Evolutionary conservation across 805 yeast species (phyloP), one percentile per base, ranked within the genome.

Genomic region (Saturnispora halmiae): DNA sequence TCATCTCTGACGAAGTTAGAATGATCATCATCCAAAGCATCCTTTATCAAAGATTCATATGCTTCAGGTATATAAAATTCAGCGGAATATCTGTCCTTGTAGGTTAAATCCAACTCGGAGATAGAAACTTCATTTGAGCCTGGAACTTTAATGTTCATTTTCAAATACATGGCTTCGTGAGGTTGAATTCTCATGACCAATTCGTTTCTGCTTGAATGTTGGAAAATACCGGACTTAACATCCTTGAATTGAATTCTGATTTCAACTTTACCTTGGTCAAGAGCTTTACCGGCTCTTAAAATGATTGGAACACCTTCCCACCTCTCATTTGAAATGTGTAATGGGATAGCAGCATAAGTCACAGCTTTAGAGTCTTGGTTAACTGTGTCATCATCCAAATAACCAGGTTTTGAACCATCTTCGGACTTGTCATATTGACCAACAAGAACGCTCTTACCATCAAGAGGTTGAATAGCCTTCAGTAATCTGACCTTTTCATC

Each of bases 231-330:
- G 48, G 74, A 70, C 15, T 88, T 81, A 36, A 82, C 94, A 33
- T 82, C 81, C 65, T 80, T 85, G 67, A 82, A 90, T 69, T 92
- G 97, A 46, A 92, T 68, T 62, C 97, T 76, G 48, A 92, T 81
- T 68, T 92, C 98, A 37, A 92, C 98, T 70, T 87, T 87, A 45
- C 90, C 82, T 56, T 81, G 88, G 61, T 90, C 86, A 46, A 92
- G 69, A n/a, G 97, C 96, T 67, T 92, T 92, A 56, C 98, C 98
- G 13, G 97, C 98, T 66, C 95, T 77, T 70, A 92, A 70, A 40
- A 92, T 80, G 57, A 92, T 77, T 41, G 98, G 98, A 34, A 92
- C 97, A 55, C 97, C 97, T 48, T 83, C 92, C 98, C 98, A 92
- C 59, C 96, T 78, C 65, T 92, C 97, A 63, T 88, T 92, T 55